Evolutionary conservation across 495 filamentous ascomycete genomes (phyloP), one percentile per base, ranked within the genome.

Genomic region (Parmelia sp.): DNA sequence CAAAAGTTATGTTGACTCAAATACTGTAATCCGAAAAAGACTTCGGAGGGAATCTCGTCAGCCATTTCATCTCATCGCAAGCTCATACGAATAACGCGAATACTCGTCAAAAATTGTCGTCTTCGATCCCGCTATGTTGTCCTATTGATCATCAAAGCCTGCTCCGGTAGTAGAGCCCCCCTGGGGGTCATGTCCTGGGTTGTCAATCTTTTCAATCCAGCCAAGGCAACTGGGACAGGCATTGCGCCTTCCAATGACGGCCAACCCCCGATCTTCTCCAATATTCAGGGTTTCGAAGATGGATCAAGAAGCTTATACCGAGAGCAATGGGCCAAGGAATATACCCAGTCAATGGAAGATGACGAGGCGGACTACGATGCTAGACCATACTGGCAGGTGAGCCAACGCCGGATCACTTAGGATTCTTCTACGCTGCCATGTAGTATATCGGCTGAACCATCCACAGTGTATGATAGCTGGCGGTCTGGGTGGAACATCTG

Each of bases 391-490:
- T 69, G 84, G 66, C 84, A 89, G 79, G 86, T 89, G 76, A 71
- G 86, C 71, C 69, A 53, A 40, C 42, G 21, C n/a, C 27, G 49
- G 49, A 6, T 31, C 4, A 12, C 49, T 53, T 8, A 8, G 4
- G 12, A 31, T 19, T 17, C 21, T n/a, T 45, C n/a, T 37, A 17
- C 65, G 15, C 33, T 60, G 66, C 61, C 65, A 29, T 60, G 44
- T 25, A 53, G n/a, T 45, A 25, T n/a, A 14, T 44, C 23, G 25
- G 37, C 56, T 36, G 36, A 62, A 25, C 49, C n/a, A 4, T 40
- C 4, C 49, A 44, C 71, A 98, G 91, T 88, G 87, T 71, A 97
- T 97, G 93, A 78, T 97, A 65, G 94, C 95, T 17, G 94, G 94
- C 63, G 94, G 92, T 60, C 73, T 90, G 31, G 94, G 94, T 67